A percentile compares a stretch with the other conserved stretches of the same genome.
These are phyloP conservation scores for Hanseniaspora lindneri DNA, from an alignment of 805 yeast species.

Conservation along the genomic window DNA sequence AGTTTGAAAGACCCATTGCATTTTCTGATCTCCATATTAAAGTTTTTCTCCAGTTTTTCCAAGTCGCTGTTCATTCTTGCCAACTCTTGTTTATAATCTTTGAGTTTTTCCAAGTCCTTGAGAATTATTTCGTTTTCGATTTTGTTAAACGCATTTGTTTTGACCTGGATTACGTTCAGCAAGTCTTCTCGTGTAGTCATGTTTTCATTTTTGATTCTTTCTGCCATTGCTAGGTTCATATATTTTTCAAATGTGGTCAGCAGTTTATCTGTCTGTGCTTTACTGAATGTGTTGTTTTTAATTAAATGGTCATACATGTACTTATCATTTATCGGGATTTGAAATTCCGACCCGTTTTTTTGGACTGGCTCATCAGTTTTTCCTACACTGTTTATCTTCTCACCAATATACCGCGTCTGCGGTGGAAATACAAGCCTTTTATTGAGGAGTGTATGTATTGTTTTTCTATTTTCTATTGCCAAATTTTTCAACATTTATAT, in stretches of 20 bases:
- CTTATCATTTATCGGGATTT: slow-evolving; percentile 8
- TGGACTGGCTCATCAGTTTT: too few species aligned
- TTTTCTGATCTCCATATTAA: slow-evolving; percentile 84
- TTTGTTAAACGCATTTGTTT: slow-evolving; percentile 91
- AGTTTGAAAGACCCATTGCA: slow-evolving; percentile 80
- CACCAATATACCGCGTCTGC: too few species aligned
- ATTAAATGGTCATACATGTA: slow-evolving; percentile 29
- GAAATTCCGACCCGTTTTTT: too few species aligned
- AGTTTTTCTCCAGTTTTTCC: slow-evolving; percentile 70
- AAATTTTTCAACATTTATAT: too few species aligned
- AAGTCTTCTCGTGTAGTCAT: slow-evolving; percentile 77
- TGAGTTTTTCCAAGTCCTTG: slow-evolving; percentile 76
- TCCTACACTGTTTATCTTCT: too few species aligned
- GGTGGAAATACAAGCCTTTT: too few species aligned
- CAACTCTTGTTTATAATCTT: slow-evolving; percentile 70
- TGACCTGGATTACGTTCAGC: slow-evolving; percentile 80
- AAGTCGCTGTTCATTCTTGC: slow-evolving; percentile 73
- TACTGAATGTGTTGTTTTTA: slow-evolving; percentile 57
- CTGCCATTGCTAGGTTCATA: slow-evolving; percentile 1
- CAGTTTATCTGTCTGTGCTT: slow-evolving; percentile 68
- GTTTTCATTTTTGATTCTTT: slow-evolving; percentile 39
- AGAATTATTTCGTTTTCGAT: slow-evolving; percentile 83
- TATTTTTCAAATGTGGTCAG: slow-evolving; percentile 45
- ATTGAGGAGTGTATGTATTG: too few species aligned
- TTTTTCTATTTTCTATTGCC: too few species aligned